These are phyloP conservation scores for Auricularia sp. DNA, from an alignment of 768 basidiomycete genomes.

Conservation along the genomic window DNA sequence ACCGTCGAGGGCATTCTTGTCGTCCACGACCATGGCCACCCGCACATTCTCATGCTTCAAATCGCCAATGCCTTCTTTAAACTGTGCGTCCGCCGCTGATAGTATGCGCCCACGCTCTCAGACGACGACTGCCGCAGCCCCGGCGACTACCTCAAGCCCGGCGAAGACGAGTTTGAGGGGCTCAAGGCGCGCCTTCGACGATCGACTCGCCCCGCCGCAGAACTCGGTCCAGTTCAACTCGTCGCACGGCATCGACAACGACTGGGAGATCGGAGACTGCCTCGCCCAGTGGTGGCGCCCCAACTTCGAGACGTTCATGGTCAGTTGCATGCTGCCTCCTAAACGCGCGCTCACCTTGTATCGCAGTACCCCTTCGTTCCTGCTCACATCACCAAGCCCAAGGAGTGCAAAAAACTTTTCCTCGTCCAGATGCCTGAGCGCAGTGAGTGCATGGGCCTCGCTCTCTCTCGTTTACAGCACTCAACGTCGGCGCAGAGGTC, in stretches of 20 bases:
- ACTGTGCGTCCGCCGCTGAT: conserved; percentile 46
- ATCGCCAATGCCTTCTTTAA: conserved; percentile 99
- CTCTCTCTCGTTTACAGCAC: background rate
- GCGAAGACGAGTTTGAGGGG: conserved; percentile 87
- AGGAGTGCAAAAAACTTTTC: conserved; percentile 95
- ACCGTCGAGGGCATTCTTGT: conserved; percentile 86
- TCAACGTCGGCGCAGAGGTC: conserved; percentile 49
- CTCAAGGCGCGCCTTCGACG: conserved; percentile 82
- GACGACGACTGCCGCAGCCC: conserved; percentile 41
- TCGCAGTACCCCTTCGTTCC: conserved; percentile 85
- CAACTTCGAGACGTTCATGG: conserved; percentile 98
- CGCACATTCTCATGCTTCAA: conserved; percentile 95
- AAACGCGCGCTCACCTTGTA: background rate
- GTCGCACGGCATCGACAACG: conserved; percentile 68
- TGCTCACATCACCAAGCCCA: conserved; percentile 93
- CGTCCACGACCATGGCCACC: conserved; percentile 94
- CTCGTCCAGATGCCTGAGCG: conserved; percentile 91
- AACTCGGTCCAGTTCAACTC: conserved; percentile 64
- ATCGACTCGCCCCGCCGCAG: conserved; percentile 72
- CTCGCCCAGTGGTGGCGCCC: conserved; percentile 99
- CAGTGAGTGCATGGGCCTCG: conserved; percentile 43
- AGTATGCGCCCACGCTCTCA: too few species aligned
- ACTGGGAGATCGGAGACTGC: conserved; percentile 95
- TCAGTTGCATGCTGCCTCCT: conserved; percentile 19
- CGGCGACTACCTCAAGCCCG: conserved; percentile 96